Percentiles rank a stretch among this genome's conserved stretches.
Conservation (phyloP, 2,329 filamentous ascomycete genomes). For the Fusarium verrucosum region DNA sequence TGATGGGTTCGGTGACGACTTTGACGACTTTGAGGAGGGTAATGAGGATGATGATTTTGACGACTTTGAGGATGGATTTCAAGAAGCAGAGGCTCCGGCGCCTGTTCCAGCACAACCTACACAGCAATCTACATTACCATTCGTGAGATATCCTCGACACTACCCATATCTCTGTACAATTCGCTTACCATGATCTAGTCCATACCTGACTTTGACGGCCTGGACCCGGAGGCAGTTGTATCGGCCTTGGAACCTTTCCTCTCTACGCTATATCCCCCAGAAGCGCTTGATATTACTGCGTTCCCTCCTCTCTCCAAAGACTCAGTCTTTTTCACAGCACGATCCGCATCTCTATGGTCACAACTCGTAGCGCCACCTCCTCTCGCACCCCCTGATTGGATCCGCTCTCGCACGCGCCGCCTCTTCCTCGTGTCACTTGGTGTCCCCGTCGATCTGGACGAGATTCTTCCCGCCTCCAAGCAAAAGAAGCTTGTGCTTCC, state of each 20-base stretch:
- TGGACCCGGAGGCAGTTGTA: slow-evolving; percentile 68
- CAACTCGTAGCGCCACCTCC: slow-evolving; percentile 95
- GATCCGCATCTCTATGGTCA: slow-evolving; percentile 92
- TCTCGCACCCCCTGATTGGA: slow-evolving; percentile 96
- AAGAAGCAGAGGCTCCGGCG: slow-evolving; percentile 59
- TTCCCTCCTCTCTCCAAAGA: slow-evolving; percentile 62
- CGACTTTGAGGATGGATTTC: slow-evolving; percentile 78
- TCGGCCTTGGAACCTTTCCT: slow-evolving; percentile 72
- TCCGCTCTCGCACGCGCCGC: slow-evolving; percentile 91
- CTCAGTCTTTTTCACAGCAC: slow-evolving; percentile 82
- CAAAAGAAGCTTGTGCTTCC: slow-evolving; percentile 97
- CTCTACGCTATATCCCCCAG: slow-evolving; percentile 70
- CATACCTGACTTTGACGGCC: slow-evolving; percentile 72
- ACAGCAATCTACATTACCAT: slow-evolving; percentile 55
- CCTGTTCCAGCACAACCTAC: slow-evolving; percentile 43
- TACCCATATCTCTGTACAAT: neutral
- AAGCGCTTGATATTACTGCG: slow-evolving; percentile 61
- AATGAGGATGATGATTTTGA: slow-evolving; percentile 67
- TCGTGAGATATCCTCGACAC: slow-evolving; percentile 49
- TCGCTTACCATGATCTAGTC: slow-evolving; percentile 57
- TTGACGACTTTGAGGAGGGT: slow-evolving; percentile 71
- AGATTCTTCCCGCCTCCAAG: slow-evolving; percentile 95
- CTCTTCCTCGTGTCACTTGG: slow-evolving; percentile 95
- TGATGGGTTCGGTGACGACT: slow-evolving; percentile 66
- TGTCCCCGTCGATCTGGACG: slow-evolving; percentile 94